A percentile compares a stretch with the other conserved stretches of the same genome.
Evolutionary conservation across 768 basidiomycete genomes (phyloP).

Genomic region (Lentinus brumalis): DNA sequence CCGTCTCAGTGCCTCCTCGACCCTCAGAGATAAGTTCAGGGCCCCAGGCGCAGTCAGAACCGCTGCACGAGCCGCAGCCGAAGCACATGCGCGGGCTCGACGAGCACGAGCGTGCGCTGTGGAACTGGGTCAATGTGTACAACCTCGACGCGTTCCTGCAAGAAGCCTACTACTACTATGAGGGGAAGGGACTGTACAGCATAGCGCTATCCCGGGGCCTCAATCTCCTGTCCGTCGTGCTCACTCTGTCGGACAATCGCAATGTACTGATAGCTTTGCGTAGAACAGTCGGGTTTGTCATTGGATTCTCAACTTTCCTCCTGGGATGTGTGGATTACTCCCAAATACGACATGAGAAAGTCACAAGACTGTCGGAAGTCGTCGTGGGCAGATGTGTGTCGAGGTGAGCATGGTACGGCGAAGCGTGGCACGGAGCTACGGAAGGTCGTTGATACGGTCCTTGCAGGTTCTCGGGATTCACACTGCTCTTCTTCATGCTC

Average conservation of each 20-base stretch:
- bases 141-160: conserved; percentile 95
- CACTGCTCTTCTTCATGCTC: conserved; percentile 78
- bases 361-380: conserved; percentile 74
- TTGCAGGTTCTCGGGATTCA: conserved; percentile 78
- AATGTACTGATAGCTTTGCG: conserved; percentile 29
- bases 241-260: conserved; percentile 19
- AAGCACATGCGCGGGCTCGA: conserved; percentile 72
- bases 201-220: conserved; percentile 88
- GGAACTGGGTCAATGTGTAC: conserved; percentile 99
- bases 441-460: neutral
- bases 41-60: conserved; percentile 26
- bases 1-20: conserved; percentile 58
- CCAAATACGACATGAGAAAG: conserved; percentile 65
- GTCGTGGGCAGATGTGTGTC: conserved; percentile 84
- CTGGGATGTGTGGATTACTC: conserved; percentile 94
- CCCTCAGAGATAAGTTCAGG: conserved; percentile 64
- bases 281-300: conserved; percentile 97
- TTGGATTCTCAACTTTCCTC: conserved; percentile 96
- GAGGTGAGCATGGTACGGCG: conserved; percentile 47
- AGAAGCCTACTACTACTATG: conserved; percentile 95
- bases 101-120: conserved; percentile 87
- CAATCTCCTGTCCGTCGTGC: conserved; percentile 84
- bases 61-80: conserved; percentile 27
- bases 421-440: neutral
- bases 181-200: conserved; percentile 94